These are phyloP conservation scores for Boletus sensibilis DNA, from an alignment of 768 basidiomycete species.

Conservation along the genomic window DNA sequence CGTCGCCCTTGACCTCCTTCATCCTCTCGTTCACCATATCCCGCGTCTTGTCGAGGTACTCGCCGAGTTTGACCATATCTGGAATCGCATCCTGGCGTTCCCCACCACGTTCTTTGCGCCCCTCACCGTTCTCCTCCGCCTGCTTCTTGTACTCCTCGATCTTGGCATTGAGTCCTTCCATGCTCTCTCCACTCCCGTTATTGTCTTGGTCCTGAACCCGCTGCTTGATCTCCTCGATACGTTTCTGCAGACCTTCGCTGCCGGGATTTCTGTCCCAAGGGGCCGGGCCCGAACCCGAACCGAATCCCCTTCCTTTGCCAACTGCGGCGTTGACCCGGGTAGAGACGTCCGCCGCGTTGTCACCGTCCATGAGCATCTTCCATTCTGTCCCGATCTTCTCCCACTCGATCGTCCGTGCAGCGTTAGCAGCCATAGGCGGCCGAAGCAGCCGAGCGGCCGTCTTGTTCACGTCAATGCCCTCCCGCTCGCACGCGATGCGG, in stretches of 20 bases:
- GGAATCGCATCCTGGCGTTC: background rate
- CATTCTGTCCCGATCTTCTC: conserved; percentile 20
- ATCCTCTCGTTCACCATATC: conserved; percentile 17
- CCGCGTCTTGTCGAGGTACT: conserved; percentile 19
- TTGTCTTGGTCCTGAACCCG: background rate
- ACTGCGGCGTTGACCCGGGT: background rate
- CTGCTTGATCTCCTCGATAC: conserved; percentile 5
- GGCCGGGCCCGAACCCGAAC: background rate
- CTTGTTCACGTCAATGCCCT: conserved; percentile 25
- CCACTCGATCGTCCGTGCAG: conserved; percentile 19
- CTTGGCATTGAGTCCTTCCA: conserved; percentile 1
- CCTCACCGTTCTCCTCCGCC: background rate
- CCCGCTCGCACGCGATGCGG: conserved; percentile 26
- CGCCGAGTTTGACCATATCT: conserved; percentile 11
- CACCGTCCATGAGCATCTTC: conserved; percentile 14
- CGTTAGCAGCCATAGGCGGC: conserved; percentile 3
- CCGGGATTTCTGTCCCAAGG: background rate
- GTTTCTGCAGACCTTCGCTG: background rate
- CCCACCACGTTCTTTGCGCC: background rate
- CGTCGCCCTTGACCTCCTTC: conserved; percentile 15
- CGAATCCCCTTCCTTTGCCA: background rate
- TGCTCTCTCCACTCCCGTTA: background rate
- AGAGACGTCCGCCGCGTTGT: background rate
- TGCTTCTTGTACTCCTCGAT: conserved; percentile 7
- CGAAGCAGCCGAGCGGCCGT: conserved; percentile 17